Evolutionary conservation across 2,329 filamentous ascomycete species (phyloP), one percentile per base, ranked within the genome.

Genomic region (Aspergillus sclerotialis): DNA sequence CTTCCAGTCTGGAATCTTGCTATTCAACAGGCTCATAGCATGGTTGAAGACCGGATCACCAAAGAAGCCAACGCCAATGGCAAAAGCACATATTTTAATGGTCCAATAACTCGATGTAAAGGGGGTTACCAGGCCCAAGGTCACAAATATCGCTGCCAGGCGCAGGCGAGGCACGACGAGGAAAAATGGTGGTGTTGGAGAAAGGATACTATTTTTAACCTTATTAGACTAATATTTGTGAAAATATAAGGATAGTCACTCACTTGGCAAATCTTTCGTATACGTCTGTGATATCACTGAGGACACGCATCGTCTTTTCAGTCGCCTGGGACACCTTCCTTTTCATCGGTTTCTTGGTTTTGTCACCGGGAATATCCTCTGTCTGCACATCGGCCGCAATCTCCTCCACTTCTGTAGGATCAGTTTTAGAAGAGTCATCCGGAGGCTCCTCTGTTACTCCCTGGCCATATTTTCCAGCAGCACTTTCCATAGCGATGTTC

Each of bases 391-490:
- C n/a, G n/a, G n/a, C n/a, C n/a, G n/a, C n/a, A n/a, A n/a, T n/a
- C n/a, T n/a, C n/a, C n/a, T n/a, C n/a, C n/a, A n/a, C n/a, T n/a
- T n/a, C n/a, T n/a, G n/a, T n/a, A n/a, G n/a, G n/a, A n/a, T n/a
- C n/a, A n/a, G n/a, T n/a, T n/a, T n/a, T n/a, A n/a, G n/a, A n/a
- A n/a, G n/a, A n/a, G n/a, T n/a, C n/a, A n/a, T n/a, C n/a, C n/a
- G n/a, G n/a, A n/a, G 56, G 50, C 2, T 67, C 64, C 10, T 67
- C 56, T 2, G 75, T 72, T 18, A 83, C 76, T 4, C 68, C 69
- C 52, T 84, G 76, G 1, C 83, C 82, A 43, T 88, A 78, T 53
- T 87, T 87, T 0, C 84, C 85, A 0, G 80, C 78, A 2, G 84
- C 84, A 46, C 82, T 84, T 35, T 81, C 81, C 17, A 92, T 63